Conservation (phyloP, 169 alveolate species). For the Cryptosporidium parvum region DNA sequence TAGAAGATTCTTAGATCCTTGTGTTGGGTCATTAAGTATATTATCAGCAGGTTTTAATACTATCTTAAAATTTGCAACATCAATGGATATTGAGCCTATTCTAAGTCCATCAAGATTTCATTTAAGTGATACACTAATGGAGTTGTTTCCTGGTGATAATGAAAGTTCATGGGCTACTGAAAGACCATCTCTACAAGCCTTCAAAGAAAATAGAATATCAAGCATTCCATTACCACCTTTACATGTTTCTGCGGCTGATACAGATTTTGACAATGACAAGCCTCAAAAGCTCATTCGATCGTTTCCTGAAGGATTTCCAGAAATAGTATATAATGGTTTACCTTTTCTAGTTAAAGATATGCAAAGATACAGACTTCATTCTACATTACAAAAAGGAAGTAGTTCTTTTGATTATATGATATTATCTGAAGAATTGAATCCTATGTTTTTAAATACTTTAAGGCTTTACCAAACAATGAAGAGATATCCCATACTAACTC, state of each 20-base stretch:
- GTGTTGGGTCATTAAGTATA: slow-evolving; percentile 60
- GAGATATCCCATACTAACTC: slow-evolving; percentile 65
- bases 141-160: slow-evolving; percentile 55
- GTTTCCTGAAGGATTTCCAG: slow-evolving; percentile 50
- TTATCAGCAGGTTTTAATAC: slow-evolving; percentile 70
- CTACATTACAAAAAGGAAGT: slow-evolving; percentile 50
- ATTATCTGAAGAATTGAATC: slow-evolving; percentile 32
- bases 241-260: not conserved
- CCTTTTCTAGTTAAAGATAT: slow-evolving; percentile 66
- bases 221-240: slow-evolving; percentile 58
- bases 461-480: slow-evolving; percentile 68
- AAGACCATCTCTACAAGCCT: slow-evolving; percentile 55
- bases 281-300: slow-evolving; percentile 47
- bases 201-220: slow-evolving; percentile 18
- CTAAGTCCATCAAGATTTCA: slow-evolving; percentile 62
- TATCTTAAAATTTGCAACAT: slow-evolving; percentile 32
- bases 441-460: slow-evolving; percentile 31
- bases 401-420: slow-evolving; percentile 36
- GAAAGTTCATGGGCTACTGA: slow-evolving; percentile 70
- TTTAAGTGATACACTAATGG: slow-evolving; percentile 43
- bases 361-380: slow-evolving; percentile 68
- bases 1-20: slow-evolving; percentile 68
- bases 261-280: not conserved
- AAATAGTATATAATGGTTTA: slow-evolving; percentile 43
- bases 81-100: slow-evolving; percentile 63